Base-by-base conservation (phyloP, 2,329 filamentous ascomycete genomes). In the Colletotrichum melonis region DNA sequence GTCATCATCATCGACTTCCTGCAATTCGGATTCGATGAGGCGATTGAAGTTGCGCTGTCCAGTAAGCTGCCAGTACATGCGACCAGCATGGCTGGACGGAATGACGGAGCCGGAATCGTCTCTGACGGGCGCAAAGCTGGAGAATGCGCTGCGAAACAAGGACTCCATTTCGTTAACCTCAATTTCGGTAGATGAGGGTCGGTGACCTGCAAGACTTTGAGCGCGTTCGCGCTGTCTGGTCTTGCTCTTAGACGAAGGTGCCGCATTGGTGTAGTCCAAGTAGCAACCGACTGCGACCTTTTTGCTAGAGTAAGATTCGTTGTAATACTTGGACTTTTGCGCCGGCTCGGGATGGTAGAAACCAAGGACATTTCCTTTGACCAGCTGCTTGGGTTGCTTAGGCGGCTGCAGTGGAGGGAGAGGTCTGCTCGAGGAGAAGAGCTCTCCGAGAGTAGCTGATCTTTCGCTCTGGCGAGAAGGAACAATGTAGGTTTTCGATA, bases 61-160 rank as follows among this genome's bases (percentile, higher is more conserved):
- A 64, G 89, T 85, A 74, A 90, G 90, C 79, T 94, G 91, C 93
- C 93, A 96, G 93, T 93, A 95, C 62, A 95, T 83, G 77, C 90
- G 89, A 65, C 91, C 90, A 72, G 93, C 90, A 63, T 91, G 87
- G 42, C 90, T 90, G 1, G 92, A 90, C 0, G 94, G 90, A 3
- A 95, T 86, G 70, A 95, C 86, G 6, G 94, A 92, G 14, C 88
- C 90, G 3, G 92, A 88, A 78, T 95, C 92, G 80, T 96, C 94
- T 77, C 90, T 92, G 64, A 89, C 91, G 0, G 94, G 94, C 6
- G 94, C 94, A 80, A 95, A 96, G 78, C 92, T 93, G 0, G 93
- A 95, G 80, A 95, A 96, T 1, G 92, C 93, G 67, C 92, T 91
- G 35, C 93, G 89, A 79, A 95, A 96, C 11, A 95, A 84, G 0